Percentiles rank a stretch among this genome's conserved stretches.
phyloP scores from a whole-genome alignment of 768 basidiomycete species.

The Psilocybe tampanensis region DNA sequence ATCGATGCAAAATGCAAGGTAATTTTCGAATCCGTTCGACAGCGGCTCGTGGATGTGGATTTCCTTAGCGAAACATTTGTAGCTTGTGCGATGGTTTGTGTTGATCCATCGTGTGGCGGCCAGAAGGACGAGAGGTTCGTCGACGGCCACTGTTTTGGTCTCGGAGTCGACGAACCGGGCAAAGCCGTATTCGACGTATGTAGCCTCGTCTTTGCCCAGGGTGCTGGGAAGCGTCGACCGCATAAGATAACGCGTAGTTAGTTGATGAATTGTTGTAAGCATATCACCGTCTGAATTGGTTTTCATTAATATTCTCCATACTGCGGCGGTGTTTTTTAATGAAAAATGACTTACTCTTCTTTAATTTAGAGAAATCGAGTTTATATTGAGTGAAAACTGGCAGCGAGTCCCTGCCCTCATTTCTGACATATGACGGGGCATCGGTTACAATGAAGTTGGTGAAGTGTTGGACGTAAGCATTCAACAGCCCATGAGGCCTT shows the following conservation, averaged over 20 bases:
- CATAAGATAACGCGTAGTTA: slow-evolving; percentile 43
- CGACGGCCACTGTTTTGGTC: slow-evolving; percentile 38
- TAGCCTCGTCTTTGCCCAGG: slow-evolving; percentile 42
- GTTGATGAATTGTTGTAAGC: slow-evolving; percentile 38
- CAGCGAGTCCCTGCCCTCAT: slow-evolving; percentile 28
- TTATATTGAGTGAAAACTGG: slow-evolving; percentile 38
- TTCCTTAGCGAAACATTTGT: slow-evolving; percentile 39
- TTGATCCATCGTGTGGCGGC: slow-evolving; percentile 46
- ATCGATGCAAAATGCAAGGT: slow-evolving; percentile 43
- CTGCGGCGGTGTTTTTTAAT: neutral
- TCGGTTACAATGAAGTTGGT: slow-evolving; percentile 43
- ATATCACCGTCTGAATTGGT: slow-evolving; percentile 33
- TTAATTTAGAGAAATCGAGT: slow-evolving; percentile 43
- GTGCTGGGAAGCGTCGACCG: slow-evolving; percentile 36
- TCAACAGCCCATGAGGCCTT: slow-evolving; percentile 41
- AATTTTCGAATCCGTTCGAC: slow-evolving; percentile 50
- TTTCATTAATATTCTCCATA: neutral
- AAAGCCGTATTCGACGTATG: slow-evolving; percentile 46
- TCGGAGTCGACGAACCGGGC: slow-evolving; percentile 44
- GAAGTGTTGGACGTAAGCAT: slow-evolving; percentile 43
- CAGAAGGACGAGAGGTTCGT: slow-evolving; percentile 47
- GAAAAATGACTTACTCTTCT: slow-evolving; percentile 33
- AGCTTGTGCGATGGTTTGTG: slow-evolving; percentile 33
- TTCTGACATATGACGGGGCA: slow-evolving; percentile 29
- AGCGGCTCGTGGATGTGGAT: slow-evolving; percentile 31